Percentiles rank a stretch among this genome's conserved stretches.
Conservation (phyloP, 192 early-diverging fungal species). For the Coemansia sp. region DNA sequence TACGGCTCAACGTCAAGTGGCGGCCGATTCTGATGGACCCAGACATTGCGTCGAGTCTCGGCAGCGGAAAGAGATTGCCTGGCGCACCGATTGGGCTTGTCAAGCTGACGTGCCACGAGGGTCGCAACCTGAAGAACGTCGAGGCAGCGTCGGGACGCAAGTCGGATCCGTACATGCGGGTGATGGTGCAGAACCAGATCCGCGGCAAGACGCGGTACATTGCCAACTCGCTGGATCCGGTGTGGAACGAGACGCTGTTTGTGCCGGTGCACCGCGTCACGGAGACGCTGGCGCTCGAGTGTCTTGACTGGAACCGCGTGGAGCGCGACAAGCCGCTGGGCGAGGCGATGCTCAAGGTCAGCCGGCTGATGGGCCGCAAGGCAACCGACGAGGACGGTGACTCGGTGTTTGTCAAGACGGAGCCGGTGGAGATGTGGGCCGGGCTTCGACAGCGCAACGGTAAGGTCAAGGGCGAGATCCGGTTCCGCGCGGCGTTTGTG, state of each 20-base stretch:
- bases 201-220: slow-evolving; percentile 79
- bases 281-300: slow-evolving; percentile 74
- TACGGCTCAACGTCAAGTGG: slow-evolving; percentile 73
- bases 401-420: slow-evolving; percentile 40
- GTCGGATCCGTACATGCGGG: slow-evolving; percentile 89
- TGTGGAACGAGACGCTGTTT: slow-evolving; percentile 91
- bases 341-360: slow-evolving; percentile 61
- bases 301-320: slow-evolving; percentile 88
- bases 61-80: slow-evolving; percentile 49
- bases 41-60: slow-evolving; percentile 54
- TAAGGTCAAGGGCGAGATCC: slow-evolving; percentile 60
- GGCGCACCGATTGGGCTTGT: slow-evolving; percentile 75
- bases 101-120: slow-evolving; percentile 73
- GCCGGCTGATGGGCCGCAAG: slow-evolving; percentile 54
- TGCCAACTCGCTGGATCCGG: slow-evolving; percentile 81
- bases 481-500: slow-evolving; percentile 61
- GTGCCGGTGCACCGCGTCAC: slow-evolving; percentile 75
- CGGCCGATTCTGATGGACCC: slow-evolving; percentile 78
- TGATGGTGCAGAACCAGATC: slow-evolving; percentile 63
- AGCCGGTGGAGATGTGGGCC: slow-evolving; percentile 58
- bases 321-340: slow-evolving; percentile 87
- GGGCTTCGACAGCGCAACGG: slow-evolving; percentile 61
- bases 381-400: slow-evolving; percentile 38
- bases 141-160: slow-evolving; percentile 76
- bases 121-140: slow-evolving; percentile 79